These are phyloP conservation scores for Penicillium paneum DNA, from an alignment of 2,329 filamentous ascomycete species.

Conservation along the genomic window DNA sequence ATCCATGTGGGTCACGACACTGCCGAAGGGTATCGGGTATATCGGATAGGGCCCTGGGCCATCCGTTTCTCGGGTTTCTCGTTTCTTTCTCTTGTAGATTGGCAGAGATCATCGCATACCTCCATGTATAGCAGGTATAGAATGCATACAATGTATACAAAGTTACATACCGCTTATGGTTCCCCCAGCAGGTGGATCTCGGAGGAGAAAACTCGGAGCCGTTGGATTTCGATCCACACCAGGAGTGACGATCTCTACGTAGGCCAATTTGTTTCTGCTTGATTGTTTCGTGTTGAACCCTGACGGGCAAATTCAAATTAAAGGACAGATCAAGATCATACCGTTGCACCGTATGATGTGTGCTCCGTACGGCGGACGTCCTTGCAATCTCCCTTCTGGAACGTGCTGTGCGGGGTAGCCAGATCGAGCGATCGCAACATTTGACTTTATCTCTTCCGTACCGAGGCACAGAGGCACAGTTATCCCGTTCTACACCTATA, in stretches of 20 bases:
- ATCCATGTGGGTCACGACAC: not conserved
- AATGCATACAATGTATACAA: not conserved
- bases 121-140: not conserved
- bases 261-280: not conserved
- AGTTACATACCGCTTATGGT: no score
- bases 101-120: not conserved
- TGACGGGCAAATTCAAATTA: not conserved
- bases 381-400: not conserved
- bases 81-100: not conserved
- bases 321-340: not conserved
- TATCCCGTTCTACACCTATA: no score
- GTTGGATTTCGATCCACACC: constrained; percentile 14
- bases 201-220: constrained; percentile 27
- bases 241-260: not conserved
- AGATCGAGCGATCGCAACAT: constrained; percentile 1
- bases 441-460: no score
- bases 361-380: no score
- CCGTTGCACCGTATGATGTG: not conserved
- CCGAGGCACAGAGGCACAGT: no score
- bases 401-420: constrained; percentile 3
- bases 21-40: not conserved
- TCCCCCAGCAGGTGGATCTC: constrained; percentile 1
- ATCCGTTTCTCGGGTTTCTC: not conserved
- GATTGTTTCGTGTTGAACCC: not conserved
- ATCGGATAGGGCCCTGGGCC: not conserved